Base-by-base conservation (phyloP, 257 asterid genomes). In the Przewalskia tangutica region DNA sequence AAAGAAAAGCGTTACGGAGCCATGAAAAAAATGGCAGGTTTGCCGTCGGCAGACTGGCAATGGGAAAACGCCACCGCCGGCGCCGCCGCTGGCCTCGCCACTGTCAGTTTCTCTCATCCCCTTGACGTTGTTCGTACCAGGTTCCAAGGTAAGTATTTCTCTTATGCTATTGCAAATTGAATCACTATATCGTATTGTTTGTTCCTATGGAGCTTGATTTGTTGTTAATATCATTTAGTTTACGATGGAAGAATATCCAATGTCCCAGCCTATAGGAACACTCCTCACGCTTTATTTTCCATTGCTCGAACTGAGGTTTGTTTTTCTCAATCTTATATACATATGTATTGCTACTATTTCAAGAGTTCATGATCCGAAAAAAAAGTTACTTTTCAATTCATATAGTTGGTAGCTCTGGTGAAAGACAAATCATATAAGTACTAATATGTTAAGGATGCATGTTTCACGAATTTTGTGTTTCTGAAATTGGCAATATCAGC, bases 61-160 rank as follows among this genome's bases (percentile, higher is more conserved):
- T 94, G 98, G 97, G 97, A 96, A 89, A 96, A 94, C 86, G 98
- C 99, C 86, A 86, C 86, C 54, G 99, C 99, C 82, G 99, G 98
- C 48, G 88, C 98, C 84, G 85, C 89, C 42, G 97, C 98, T 36
- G 98, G 98, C 48, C 88, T 96, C 48, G 95, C 97, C 84, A 93
- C 97, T 58, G 97, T 88, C 89, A 75, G 92, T 81, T 91, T 91
- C 85, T 77, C 97, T 82, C 99, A 94, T 80, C 98, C 99, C 3
- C 95, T 95, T 83, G 98, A 96, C 90, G 98, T 95, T 85, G 88
- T 96, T 79, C 99, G 98, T 65, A 96, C 98, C 17, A 89, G 98
- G 85, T 96, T 96, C 87, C 98, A 96, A 90, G 97, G 97, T 92
- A n/a, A 12, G 32, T 27, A 3, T 0, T 27, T 27, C 12, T 42